Evolutionary conservation across 805 yeast species (phyloP).

Genomic region (Hanseniaspora lachancei): DNA sequence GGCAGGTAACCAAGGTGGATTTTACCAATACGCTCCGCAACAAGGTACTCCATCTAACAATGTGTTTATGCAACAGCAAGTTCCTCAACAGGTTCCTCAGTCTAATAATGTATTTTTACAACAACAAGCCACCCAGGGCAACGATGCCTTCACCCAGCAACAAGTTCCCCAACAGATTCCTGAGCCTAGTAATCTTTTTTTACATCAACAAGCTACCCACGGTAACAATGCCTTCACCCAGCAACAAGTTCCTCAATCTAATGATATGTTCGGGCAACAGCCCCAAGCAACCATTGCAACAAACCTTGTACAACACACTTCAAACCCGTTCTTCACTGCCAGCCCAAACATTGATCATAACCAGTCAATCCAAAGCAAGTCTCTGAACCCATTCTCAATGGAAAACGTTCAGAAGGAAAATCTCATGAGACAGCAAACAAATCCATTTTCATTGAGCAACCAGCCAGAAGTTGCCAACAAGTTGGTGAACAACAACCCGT

Average conservation of each 20-base stretch:
- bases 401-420: slow-evolving; percentile 21
- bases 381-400: slow-evolving; percentile 31
- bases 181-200: not conserved
- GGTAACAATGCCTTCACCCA: slow-evolving; percentile 20
- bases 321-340: slow-evolving; percentile 10
- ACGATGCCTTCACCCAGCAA: not conserved
- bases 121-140: not conserved
- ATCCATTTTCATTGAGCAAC: slow-evolving; percentile 14
- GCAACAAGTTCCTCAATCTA: slow-evolving; percentile 18
- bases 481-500: slow-evolving; percentile 10
- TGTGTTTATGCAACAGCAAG: slow-evolving; percentile 13
- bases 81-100: not conserved
- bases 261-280: slow-evolving; percentile 11
- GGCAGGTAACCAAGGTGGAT: slow-evolving; percentile 15
- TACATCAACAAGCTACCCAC: slow-evolving; percentile 16
- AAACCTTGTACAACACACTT: slow-evolving; percentile 15
- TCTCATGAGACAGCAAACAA: slow-evolving; percentile 15
- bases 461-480: slow-evolving; percentile 2
- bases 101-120: not conserved
- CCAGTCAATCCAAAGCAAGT: slow-evolving; percentile 23
- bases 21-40: slow-evolving; percentile 13
- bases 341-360: slow-evolving; percentile 15
- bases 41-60: slow-evolving; percentile 13
- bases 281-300: slow-evolving; percentile 5
- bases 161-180: not conserved